phyloP scores from a whole-genome alignment of 176 grass and related monocot species.

The Oryza rufipogon region DNA sequence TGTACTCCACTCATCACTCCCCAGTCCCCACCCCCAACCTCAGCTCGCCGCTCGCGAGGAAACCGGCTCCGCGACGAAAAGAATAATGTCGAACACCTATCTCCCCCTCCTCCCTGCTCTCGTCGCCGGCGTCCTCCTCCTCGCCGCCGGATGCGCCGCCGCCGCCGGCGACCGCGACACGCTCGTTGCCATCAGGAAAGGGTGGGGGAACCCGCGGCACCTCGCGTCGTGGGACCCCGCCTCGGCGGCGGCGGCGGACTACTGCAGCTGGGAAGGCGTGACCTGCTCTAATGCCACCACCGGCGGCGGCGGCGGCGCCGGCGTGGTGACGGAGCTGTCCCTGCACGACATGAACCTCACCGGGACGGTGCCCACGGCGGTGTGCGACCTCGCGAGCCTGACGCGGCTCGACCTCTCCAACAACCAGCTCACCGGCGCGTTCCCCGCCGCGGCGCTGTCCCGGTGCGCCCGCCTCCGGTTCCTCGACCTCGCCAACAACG shows the following conservation, averaged over 20 bases:
- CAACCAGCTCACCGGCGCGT: conserved; percentile 57
- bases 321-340: conserved; percentile 30
- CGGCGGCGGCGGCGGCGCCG: not conserved
- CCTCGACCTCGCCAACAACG: conserved; percentile 67
- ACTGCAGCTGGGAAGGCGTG: conserved; percentile 64
- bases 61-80: not conserved
- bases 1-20: not conserved
- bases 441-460: conserved; percentile 58
- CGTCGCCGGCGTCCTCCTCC: not conserved
- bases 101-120: not conserved
- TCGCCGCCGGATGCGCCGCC: conserved; percentile 14
- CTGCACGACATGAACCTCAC: conserved; percentile 14
- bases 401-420: conserved; percentile 58
- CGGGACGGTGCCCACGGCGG: conserved; percentile 38
- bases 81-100: conserved; percentile 11
- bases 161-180: conserved; percentile 22
- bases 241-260: conserved; percentile 23
- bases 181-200: conserved; percentile 45
- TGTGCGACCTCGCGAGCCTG: conserved; percentile 59
- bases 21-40: not conserved
- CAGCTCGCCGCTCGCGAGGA: not conserved
- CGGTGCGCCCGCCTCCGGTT: conserved; percentile 44
- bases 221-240: conserved; percentile 61
- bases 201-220: conserved; percentile 40
- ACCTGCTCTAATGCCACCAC: not conserved